phyloP scores from a whole-genome alignment of 192 early-diverging fungal species.

The Gryganskiella cystojenkinii region DNA sequence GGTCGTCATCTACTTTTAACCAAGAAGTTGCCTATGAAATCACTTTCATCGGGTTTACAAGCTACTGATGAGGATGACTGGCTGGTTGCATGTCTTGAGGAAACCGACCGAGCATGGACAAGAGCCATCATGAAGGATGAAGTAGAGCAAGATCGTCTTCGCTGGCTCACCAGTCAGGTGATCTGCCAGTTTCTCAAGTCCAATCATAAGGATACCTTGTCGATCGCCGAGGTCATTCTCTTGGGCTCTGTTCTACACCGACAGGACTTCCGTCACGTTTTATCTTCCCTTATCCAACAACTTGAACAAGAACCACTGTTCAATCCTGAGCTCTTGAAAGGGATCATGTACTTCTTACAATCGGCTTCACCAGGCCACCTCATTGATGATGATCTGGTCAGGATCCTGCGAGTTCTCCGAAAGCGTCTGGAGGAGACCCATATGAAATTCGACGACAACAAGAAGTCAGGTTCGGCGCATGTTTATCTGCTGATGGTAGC shows the following conservation, averaged over 20 bases:
- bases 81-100: too few relatives aligned
- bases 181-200: background rate
- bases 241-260: background rate
- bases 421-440: background rate
- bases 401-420: background rate
- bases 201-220: background rate
- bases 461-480: background rate
- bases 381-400: background rate
- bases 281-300: background rate
- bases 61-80: background rate
- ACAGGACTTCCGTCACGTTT: background rate
- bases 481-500: background rate
- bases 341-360: background rate
- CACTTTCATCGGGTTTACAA: background rate
- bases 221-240: background rate
- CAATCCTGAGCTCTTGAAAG: background rate
- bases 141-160: background rate
- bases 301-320: background rate
- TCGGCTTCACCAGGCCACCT: background rate
- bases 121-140: background rate
- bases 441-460: background rate
- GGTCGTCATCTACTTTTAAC: background rate
- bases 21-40: background rate
- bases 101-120: background rate
- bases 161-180: background rate